phyloP scores from a whole-genome alignment of 192 early-diverging fungal species.

The Coemansia sp. region DNA sequence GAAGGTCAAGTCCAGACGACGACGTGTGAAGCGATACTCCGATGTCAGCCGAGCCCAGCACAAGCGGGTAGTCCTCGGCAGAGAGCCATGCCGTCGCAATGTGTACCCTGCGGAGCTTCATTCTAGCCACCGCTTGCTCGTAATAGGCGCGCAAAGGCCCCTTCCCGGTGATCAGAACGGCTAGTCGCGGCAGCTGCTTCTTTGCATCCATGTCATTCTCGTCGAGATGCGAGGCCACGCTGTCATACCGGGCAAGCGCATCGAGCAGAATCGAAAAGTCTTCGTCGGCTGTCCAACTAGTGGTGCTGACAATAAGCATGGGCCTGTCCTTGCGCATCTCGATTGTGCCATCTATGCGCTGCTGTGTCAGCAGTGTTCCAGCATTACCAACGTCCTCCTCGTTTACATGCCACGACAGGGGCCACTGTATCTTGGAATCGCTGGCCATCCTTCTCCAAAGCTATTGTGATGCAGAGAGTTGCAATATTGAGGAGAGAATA shows the following conservation, averaged over 20 bases:
- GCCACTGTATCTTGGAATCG: conserved; percentile 35
- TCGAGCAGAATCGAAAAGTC: conserved; percentile 83
- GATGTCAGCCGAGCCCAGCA: conserved; percentile 91
- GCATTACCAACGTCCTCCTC: neutral
- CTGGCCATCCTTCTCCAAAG: conserved; percentile 42
- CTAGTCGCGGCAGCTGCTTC: conserved; percentile 55
- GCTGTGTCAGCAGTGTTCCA: conserved; percentile 28
- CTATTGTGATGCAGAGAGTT: conserved; percentile 8
- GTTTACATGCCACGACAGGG: neutral
- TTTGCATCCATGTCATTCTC: conserved; percentile 8
- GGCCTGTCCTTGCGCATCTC: conserved; percentile 59
- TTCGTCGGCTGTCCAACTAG: conserved; percentile 96
- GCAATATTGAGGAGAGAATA: neutral
- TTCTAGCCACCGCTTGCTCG: conserved; percentile 59
- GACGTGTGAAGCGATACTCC: conserved; percentile 91
- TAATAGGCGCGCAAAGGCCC: conserved; percentile 78
- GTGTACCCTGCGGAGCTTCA: conserved; percentile 55
- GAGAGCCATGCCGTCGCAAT: conserved; percentile 82
- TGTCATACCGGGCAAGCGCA: conserved; percentile 63
- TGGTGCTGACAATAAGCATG: conserved; percentile 80
- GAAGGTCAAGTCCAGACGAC: conserved; percentile 93
- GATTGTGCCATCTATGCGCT: conserved; percentile 16
- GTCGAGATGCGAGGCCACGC: conserved; percentile 5
- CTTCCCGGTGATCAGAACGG: conserved; percentile 90
- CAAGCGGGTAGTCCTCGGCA: conserved; percentile 77